Conservation (phyloP, 1,284 basidiomycete species). For the Neolentinus lepideus region DNA sequence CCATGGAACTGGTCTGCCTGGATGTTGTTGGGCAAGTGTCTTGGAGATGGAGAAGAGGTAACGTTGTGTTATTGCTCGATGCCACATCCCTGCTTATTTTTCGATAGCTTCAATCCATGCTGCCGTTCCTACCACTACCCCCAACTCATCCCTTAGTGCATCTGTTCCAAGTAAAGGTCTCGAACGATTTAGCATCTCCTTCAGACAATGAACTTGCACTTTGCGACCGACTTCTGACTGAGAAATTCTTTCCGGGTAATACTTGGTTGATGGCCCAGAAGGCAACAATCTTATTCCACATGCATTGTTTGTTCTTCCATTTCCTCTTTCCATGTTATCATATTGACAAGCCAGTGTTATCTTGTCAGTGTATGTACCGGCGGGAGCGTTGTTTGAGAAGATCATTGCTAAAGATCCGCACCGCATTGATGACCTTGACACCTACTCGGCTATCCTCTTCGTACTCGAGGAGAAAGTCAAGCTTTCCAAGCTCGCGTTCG, state of each 20-base stretch:
- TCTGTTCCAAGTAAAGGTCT: slow-evolving; percentile 86
- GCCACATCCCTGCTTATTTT: slow-evolving; percentile 10
- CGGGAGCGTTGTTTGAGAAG: slow-evolving; percentile 78
- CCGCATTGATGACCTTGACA: slow-evolving; percentile 92
- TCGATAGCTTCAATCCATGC: slow-evolving; percentile 52
- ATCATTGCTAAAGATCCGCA: slow-evolving; percentile 81
- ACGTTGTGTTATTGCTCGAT: slow-evolving; percentile 6
- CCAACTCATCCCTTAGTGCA: slow-evolving; percentile 69
- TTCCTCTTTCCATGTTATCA: background rate
- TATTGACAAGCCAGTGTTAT: background rate
- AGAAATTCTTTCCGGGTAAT: slow-evolving; percentile 76
- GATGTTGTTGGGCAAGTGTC: slow-evolving; percentile 74
- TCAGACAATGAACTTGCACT: slow-evolving; percentile 76
- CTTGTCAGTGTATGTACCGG: slow-evolving; percentile 77
- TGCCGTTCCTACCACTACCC: slow-evolving; percentile 59
- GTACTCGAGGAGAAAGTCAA: slow-evolving; percentile 88
- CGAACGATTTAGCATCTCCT: slow-evolving; percentile 85
- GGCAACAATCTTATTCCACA: slow-evolving; percentile 84
- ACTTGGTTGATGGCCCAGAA: slow-evolving; percentile 83
- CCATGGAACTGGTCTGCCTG: slow-evolving; percentile 98
- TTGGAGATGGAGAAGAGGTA: slow-evolving; percentile 90
- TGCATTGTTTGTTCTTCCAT: slow-evolving; percentile 59
- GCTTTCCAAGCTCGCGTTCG: slow-evolving; percentile 88
- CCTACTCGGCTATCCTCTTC: slow-evolving; percentile 96
- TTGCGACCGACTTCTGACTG: slow-evolving; percentile 68